phyloP scores from a whole-genome alignment of 129 eudicot genomes.

The Flaveria bidentis region DNA sequence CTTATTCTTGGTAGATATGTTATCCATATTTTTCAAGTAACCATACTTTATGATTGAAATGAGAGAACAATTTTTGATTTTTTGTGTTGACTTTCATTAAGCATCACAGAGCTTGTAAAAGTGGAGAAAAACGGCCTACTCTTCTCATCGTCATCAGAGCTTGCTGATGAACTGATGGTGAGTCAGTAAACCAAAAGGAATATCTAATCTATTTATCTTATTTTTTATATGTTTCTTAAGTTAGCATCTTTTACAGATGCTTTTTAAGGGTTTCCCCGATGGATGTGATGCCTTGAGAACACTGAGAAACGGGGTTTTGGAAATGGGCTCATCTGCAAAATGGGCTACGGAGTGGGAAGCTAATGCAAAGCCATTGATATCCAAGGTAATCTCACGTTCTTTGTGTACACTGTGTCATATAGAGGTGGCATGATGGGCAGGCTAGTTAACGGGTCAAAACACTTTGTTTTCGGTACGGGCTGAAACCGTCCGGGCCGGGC shows the following conservation, averaged over 20 bases:
- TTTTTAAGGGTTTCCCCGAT: conserved; percentile 84
- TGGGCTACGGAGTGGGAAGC: conserved; percentile 97
- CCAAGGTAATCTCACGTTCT: conserved; percentile 53
- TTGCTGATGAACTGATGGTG: conserved; percentile 93
- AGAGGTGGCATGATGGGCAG: background rate
- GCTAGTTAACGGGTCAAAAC: background rate
- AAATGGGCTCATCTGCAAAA: conserved; percentile 59
- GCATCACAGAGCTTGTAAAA: conserved; percentile 89
- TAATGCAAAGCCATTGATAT: conserved; percentile 76
- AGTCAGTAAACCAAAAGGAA: conserved; percentile 21
- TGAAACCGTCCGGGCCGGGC: background rate
- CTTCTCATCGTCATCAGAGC: conserved; percentile 86
- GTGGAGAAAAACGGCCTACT: conserved; percentile 83
- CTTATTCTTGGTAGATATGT: conserved; percentile 81
- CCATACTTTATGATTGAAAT: background rate
- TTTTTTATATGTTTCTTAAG: background rate
- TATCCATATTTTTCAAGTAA: conserved; percentile 8
- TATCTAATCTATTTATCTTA: background rate
- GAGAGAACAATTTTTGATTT: background rate
- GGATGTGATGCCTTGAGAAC: conserved; percentile 56
- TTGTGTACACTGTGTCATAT: background rate
- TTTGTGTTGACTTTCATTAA: conserved; percentile 28
- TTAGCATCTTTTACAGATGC: conserved; percentile 53
- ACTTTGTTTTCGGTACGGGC: background rate
- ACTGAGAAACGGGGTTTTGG: conserved; percentile 60